phyloP scores from a whole-genome alignment of 108 stramenopile species.

The Pseudonitzschia delicatissima region DNA sequence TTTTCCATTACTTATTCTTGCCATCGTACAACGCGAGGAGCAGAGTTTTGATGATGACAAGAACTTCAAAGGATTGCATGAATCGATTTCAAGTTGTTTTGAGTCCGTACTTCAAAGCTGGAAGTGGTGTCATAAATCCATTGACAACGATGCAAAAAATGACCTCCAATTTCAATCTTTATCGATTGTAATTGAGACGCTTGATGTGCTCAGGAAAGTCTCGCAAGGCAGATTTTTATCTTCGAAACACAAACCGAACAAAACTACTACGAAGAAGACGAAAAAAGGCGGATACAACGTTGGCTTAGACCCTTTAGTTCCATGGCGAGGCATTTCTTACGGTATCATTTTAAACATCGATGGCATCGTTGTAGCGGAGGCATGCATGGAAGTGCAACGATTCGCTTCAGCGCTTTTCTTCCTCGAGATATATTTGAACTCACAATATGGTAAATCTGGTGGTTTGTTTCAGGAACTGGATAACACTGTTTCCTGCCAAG shows the following conservation, averaged over 20 bases:
- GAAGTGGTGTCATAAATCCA: neutral
- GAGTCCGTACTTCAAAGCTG: constrained; percentile 1
- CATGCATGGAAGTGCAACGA: constrained; percentile 53
- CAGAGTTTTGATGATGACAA: neutral
- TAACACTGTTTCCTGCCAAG: constrained; percentile 16
- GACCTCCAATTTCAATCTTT: constrained; percentile 26
- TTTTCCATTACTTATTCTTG: constrained; percentile 60
- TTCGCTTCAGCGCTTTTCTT: constrained; percentile 65
- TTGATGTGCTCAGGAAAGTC: constrained; percentile 46
- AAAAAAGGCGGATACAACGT: constrained; percentile 19
- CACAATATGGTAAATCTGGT: constrained; percentile 18
- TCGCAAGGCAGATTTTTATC: constrained; percentile 52
- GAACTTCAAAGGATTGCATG: neutral
- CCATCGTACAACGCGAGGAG: constrained; percentile 38
- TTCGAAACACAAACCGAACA: constrained; percentile 19
- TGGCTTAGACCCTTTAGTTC: constrained; percentile 3
- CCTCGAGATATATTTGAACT: constrained; percentile 49
- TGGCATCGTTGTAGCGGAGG: constrained; percentile 58
- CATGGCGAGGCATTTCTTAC: constrained; percentile 70
- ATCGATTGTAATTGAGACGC: constrained; percentile 45
- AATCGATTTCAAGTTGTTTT: constrained; percentile 9
- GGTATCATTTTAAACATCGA: constrained; percentile 61
- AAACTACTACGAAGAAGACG: constrained; percentile 8
- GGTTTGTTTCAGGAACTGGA: constrained; percentile 22
- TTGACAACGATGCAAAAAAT: neutral